Evolutionary conservation across 1,284 basidiomycete species (phyloP), one percentile per base, ranked within the genome.

Genomic region (Puccinia coronata): DNA sequence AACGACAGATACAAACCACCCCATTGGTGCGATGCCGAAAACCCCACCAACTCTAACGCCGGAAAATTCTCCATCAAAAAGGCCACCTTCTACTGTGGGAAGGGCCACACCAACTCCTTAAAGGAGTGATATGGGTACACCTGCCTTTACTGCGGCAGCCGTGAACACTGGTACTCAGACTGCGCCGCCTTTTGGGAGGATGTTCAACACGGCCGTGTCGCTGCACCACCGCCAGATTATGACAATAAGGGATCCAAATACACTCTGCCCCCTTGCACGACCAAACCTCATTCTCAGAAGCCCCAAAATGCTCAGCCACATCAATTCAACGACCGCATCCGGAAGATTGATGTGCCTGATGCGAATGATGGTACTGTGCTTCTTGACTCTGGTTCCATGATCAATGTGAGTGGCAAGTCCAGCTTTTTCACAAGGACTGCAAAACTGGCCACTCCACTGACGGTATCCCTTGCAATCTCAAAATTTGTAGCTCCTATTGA

Each of bases 41-140:
- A 16, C n/a, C 8, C 49, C 12, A 51, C 8, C 18, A 51, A 51
- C 49, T 20, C 49, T 20, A 12, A 14, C 18, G 12, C 18, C n/a
- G 51, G 51, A 47, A 47, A 69, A 43, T 25, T 69, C 12, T 69
- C 65, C 34, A 25, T 72, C 4, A 34, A 72, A 39, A 72, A 72
- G 31, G 70, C 70, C 0, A 8, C 70, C 5, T 53, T 34, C 28
- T 72, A 47, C 6, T 9, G 43, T 9, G 43, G 43, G 43, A 47
- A 47, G 6, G 43, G 2, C 12, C 43, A 47, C n/a, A 16, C 41
- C 0, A 23, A 72, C 0, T 72, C 47, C 1, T 28, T 72, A 0
- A 53, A 18, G 34, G 43, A 28, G 8, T 8, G 25, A 9, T 53
- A 14, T 47, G 70, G 47, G 0, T 72, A 51, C 20, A 49, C 70